Evolutionary conservation across 306 rosid genomes (phyloP), one percentile per base, ranked within the genome.

Genomic region (Astragalus glycyphyllos): DNA sequence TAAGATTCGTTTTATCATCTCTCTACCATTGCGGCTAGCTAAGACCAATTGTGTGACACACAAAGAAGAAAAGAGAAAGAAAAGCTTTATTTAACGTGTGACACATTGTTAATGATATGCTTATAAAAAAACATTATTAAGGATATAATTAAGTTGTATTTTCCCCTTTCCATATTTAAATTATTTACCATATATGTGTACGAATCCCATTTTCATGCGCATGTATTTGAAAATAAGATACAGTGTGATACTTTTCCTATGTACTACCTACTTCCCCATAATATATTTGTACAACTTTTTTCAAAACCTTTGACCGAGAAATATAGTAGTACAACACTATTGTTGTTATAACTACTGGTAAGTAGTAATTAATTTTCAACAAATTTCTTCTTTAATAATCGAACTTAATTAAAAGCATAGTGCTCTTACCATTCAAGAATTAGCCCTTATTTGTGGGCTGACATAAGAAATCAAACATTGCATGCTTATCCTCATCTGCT

Each of bases 221-320:
- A 71, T 70, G 68, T 55, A 71, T 46, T 8, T 45, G 6, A 41
- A 70, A 66, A 69, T 69, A 69, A 70, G 76, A 69, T 69, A 69
- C 50, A 40, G 59, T 69, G 8, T 49, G 37, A 40, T 68, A 69
- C 76, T 74, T 77, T 77, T 40, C 15, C 23, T 59, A 0, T 42
- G 29, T 38, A 46, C 72, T 65, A 5, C 41, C 51, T 34, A 40
- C 15, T 20, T 45, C 41, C 59, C 73, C 17, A 48, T 49, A 68
- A 12, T 35, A 53, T 63, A 58, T 56, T 49, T 20, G 1, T 20
- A 20, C 2, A 20, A 26, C 20, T 62, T 41, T 32, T 47, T 61
- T 68, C 5, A 5, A 15, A 49, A 48, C 14, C 46, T 50, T 50
- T 49, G 48, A 68, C 72, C 40, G 60, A 32, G 37, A 35, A 5